These are phyloP conservation scores for Crepidotus variabilis DNA, from an alignment of 768 basidiomycete species.

Conservation along the genomic window DNA sequence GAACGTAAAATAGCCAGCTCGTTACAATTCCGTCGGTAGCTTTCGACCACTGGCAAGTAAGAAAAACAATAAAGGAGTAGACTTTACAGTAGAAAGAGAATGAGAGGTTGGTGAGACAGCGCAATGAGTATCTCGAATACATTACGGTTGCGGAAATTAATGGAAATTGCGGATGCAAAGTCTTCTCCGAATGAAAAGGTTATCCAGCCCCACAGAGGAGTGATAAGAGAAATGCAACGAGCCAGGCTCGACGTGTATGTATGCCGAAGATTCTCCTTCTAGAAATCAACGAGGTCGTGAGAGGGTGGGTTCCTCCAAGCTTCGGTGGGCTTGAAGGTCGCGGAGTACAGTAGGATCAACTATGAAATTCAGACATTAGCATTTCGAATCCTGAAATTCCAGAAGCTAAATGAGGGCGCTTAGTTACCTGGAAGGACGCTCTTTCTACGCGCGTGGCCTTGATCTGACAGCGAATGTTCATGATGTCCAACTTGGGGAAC, in stretches of 20 bases:
- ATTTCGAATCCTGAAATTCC: constrained; percentile 6
- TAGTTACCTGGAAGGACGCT: constrained; percentile 83
- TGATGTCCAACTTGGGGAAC: constrained; percentile 60
- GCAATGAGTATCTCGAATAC: too few species aligned
- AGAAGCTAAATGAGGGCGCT: constrained; percentile 12
- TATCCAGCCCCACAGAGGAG: not conserved
- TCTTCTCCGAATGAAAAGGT: constrained; percentile 5
- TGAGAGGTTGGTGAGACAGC: too few species aligned
- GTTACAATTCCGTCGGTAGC: constrained; percentile 3
- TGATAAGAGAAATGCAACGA: constrained; percentile 5
- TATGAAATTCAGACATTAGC: constrained; percentile 26
- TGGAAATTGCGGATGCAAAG: constrained; percentile 9
- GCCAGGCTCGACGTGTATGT: not conserved
- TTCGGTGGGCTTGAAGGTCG: constrained; percentile 84
- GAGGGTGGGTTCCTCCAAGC: constrained; percentile 56
- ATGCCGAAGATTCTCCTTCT: not conserved
- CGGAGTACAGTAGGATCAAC: constrained; percentile 87
- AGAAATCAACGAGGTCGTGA: constrained; percentile 15
- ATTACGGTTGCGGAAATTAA: too few species aligned
- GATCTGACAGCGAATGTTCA: constrained; percentile 53
- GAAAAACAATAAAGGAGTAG: constrained; percentile 7
- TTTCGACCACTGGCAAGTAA: constrained; percentile 10
- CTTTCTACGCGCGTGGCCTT: constrained; percentile 89
- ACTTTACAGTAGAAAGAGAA: constrained; percentile 2
- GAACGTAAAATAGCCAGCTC: not conserved